Percentiles rank a stretch among this genome's conserved stretches.
These are phyloP conservation scores for Coemansia sp. DNA, from an alignment of 192 early-diverging fungal genomes.

Conservation along the genomic window DNA sequence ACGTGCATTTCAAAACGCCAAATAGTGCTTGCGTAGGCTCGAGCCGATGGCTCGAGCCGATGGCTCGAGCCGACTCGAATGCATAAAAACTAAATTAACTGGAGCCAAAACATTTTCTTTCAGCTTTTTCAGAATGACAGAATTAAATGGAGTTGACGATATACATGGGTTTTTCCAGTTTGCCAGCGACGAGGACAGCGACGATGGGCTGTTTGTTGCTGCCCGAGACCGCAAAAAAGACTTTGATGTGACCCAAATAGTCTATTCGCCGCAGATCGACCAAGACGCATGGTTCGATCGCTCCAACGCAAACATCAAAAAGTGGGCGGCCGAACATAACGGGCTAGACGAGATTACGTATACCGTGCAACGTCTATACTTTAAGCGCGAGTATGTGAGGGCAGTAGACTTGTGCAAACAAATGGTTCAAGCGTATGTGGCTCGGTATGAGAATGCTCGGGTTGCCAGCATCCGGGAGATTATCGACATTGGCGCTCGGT, in stretches of 20 bases:
- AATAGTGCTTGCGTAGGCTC: background rate
- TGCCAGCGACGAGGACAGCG: conserved; percentile 39
- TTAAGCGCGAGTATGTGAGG: conserved; percentile 10
- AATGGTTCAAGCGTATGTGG: conserved; percentile 10
- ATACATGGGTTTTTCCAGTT: conserved; percentile 54
- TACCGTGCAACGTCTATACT: conserved; percentile 42
- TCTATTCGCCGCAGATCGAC: conserved; percentile 39
- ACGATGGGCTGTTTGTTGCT: conserved; percentile 32
- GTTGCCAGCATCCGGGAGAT: conserved; percentile 30
- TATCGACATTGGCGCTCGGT: conserved; percentile 35
- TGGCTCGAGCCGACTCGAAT: background rate
- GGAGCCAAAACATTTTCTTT: too few relatives aligned
- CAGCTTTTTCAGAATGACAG: conserved; percentile 13
- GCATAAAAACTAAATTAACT: too few relatives aligned
- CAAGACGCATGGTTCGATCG: conserved; percentile 45
- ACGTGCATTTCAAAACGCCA: background rate
- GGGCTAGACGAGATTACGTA: conserved; percentile 39
- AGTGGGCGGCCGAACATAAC: conserved; percentile 23
- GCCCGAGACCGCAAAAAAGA: conserved; percentile 18
- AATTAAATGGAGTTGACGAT: conserved; percentile 20
- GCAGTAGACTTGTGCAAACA: conserved; percentile 22
- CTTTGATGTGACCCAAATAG: conserved; percentile 35
- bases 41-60: background rate
- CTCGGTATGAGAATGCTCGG: conserved; percentile 1
- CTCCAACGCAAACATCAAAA: background rate